A percentile compares a stretch with the other conserved stretches of the same genome.
These are phyloP conservation scores for Trichoderma parareesei DNA, from an alignment of 495 filamentous ascomycete species.

Conservation along the genomic window DNA sequence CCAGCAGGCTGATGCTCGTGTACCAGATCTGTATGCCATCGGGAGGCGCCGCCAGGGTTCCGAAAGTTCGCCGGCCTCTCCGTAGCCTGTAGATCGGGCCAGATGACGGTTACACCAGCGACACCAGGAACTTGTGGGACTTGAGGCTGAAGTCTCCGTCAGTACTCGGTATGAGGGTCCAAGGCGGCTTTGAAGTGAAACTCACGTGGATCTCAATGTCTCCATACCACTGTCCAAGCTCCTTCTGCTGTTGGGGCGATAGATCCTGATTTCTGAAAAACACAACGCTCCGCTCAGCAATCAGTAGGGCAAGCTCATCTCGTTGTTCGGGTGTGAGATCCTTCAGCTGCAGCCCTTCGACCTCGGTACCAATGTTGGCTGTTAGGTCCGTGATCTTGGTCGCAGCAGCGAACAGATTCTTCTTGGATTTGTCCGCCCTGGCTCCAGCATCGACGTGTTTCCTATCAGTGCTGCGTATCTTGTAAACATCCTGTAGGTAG, in stretches of 20 bases:
- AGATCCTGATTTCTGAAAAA: constrained; percentile 71
- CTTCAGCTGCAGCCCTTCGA: constrained; percentile 61
- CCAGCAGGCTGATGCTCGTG: constrained; percentile 64
- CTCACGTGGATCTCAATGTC: constrained; percentile 61
- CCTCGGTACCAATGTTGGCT: constrained; percentile 61
- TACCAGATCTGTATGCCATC: constrained; percentile 65
- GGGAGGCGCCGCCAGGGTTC: constrained; percentile 53
- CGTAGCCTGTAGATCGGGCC: constrained; percentile 54
- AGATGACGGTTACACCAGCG: constrained; percentile 57
- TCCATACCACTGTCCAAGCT: constrained; percentile 56
- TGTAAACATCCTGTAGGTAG: constrained; percentile 58
- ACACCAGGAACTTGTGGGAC: constrained; percentile 60
- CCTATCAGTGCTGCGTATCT: constrained; percentile 52
- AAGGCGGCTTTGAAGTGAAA: not conserved
- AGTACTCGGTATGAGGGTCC: too few relatives aligned
- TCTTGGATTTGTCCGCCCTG: constrained; percentile 61
- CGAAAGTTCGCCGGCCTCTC: constrained; percentile 51
- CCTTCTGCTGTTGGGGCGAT: constrained; percentile 59
- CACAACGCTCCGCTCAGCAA: constrained; percentile 66
- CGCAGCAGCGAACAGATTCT: constrained; percentile 53
- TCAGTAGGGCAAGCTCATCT: constrained; percentile 63
- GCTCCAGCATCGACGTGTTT: constrained; percentile 51
- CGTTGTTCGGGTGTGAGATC: constrained; percentile 58
- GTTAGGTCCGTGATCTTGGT: constrained; percentile 60
- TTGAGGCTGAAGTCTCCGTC: constrained; percentile 44